Evolutionary conservation across 106 monocot species (phyloP).

Genomic region (Chionographis japonica): DNA sequence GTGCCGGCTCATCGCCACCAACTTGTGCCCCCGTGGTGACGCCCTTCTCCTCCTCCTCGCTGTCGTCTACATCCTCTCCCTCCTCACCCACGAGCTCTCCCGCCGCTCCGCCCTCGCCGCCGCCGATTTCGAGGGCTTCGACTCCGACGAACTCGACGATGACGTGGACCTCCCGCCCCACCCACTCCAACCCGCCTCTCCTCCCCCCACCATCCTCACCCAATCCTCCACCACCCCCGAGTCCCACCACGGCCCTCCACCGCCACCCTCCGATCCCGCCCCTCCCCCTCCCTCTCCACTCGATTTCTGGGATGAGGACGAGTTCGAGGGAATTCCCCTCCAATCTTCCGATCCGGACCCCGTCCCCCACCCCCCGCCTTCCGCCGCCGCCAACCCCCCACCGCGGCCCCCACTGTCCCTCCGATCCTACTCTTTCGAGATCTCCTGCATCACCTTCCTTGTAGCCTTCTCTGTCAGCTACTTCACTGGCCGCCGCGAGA

Average conservation of each 20-base stretch:
- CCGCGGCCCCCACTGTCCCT: conserved; percentile 10
- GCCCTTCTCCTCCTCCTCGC: not conserved
- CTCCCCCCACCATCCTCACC: conserved; percentile 23
- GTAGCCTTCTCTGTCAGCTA: conserved; percentile 67
- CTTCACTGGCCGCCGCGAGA: conserved; percentile 76
- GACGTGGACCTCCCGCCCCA: not conserved
- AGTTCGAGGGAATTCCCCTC: conserved; percentile 88
- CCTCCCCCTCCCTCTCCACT: conserved; percentile 17
- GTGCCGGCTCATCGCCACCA: too few species aligned
- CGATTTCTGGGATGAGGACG: conserved; percentile 86
- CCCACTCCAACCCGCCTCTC: conserved; percentile 19
- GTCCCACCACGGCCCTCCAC: conserved; percentile 3
- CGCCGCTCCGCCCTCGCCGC: too few species aligned
- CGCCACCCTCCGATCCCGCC: conserved; percentile 17
- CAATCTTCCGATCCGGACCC: conserved; percentile 4
- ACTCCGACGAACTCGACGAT: too few species aligned
- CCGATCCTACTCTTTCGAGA: conserved; percentile 54
- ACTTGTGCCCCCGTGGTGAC: too few species aligned
- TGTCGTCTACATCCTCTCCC: conserved; percentile 16
- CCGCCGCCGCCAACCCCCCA: not conserved
- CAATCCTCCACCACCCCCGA: conserved; percentile 18
- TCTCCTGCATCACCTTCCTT: conserved; percentile 70
- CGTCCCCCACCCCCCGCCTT: not conserved
- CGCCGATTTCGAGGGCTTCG: too few species aligned
- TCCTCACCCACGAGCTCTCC: conserved; percentile 20